phyloP scores from a whole-genome alignment of 441 rosid genomes.

The Melastoma candidum region DNA sequence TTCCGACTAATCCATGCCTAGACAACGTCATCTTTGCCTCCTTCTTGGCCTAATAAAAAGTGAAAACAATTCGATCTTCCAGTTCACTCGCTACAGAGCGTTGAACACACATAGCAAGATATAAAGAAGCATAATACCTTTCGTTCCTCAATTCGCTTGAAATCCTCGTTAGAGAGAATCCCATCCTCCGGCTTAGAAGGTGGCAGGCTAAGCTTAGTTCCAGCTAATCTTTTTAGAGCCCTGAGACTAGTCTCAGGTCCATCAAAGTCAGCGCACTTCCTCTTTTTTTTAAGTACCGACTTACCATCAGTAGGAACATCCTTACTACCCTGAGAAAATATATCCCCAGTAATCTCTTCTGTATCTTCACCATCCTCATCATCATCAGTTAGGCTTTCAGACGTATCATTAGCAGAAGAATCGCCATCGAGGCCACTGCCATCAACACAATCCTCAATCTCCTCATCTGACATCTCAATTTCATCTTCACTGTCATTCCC shows the following conservation, averaged over 20 bases:
- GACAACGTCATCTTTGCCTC: constrained; percentile 56
- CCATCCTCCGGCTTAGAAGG: constrained; percentile 28
- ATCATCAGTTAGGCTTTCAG: too few relatives aligned
- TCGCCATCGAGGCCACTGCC: too few relatives aligned
- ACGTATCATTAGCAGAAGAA: too few relatives aligned
- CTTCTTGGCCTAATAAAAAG: constrained; percentile 49
- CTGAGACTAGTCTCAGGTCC: constrained; percentile 73
- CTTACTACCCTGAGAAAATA: constrained; percentile 2
- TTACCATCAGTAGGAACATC: too few relatives aligned
- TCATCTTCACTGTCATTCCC: constrained; percentile 24
- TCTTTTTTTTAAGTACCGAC: constrained; percentile 27
- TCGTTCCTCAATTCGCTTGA: constrained; percentile 70
- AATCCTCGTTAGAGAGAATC: constrained; percentile 92
- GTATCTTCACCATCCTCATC: constrained; percentile 10
- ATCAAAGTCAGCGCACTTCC: constrained; percentile 65
- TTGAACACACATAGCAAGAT: constrained; percentile 1
- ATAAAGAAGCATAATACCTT: constrained; percentile 36
- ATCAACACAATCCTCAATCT: constrained; percentile 14
- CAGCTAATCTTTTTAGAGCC: constrained; percentile 72
- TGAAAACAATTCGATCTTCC: neutral
- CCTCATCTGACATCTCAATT: constrained; percentile 17
- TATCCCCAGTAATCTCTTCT: constrained; percentile 13
- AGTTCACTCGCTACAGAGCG: neutral
- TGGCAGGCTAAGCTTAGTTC: constrained; percentile 21
- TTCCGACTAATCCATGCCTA: constrained; percentile 45